Base-by-base conservation (phyloP, 768 basidiomycete genomes). In the Sarcodon aspratus region DNA sequence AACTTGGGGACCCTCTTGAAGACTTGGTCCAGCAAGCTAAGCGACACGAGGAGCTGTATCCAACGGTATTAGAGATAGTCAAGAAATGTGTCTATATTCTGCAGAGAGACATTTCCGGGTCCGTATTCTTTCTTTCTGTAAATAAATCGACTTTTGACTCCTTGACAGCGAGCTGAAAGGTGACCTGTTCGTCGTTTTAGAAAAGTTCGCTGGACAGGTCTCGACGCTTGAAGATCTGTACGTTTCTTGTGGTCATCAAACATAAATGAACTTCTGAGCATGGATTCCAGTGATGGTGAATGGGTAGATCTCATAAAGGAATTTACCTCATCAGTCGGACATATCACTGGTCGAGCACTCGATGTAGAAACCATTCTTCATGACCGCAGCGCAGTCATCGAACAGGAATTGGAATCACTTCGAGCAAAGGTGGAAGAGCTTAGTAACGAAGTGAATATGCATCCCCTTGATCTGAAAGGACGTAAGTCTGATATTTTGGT, bases 171-270 rank as follows among this genome's bases (percentile, higher is more conserved):
- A 78, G 50, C 65, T 82, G 37, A 84, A 85, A 59, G 67, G 68
- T 3, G 74, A 82, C 50, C 57, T 78, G 1, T 66, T 87, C 48
- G 69, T 71, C 7, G 67, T 86, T 31, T 54, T 85, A 33, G 78
- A 81, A 49, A 76, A 73, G 37, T 85, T 91, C 54, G 70, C 85
- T 10, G 77, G 80, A 48, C 76, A 83, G 45, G 71, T 78, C 4
- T 67, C 70, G 3, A 56, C 69, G 48, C 62, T 87, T 1, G 76
- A 81, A 50, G 75, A 79, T 53, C 79, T 86, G 85, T 85, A 62
- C 50, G 79, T 59, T 35, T 47, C 38, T 44, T 0, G 3, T 18
- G 2, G 12, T 4, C 17, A 13, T 34, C 33, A 0, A 42, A 38
- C 7, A n/a, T 13, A 3, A 7, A 15, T 17, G 49, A 17, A 38